Evolutionary conservation across 495 filamentous ascomycete species (phyloP), one percentile per base, ranked within the genome.

Genomic region (Aspergillus campestris): DNA sequence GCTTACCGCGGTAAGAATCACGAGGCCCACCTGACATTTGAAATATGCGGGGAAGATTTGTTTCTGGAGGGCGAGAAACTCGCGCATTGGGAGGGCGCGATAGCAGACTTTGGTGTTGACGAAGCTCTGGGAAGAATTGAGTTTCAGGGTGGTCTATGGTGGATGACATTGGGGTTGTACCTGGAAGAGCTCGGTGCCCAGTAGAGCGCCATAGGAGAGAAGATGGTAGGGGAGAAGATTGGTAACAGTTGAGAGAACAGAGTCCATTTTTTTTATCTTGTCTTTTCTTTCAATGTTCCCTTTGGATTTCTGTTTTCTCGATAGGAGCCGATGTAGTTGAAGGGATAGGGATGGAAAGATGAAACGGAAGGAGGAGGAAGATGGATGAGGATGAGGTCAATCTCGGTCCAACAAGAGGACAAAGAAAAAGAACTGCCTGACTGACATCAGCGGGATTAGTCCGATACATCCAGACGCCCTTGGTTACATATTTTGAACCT

Each of bases 21-120:
- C 50, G 9, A 80, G 53, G 0, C 65, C 34, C 9, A 69, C 49
- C 40, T 80, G 76, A 3, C 51, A 50, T 1, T 50, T 52, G 54
- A 80, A 80, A 52, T 80, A 79, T 30, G 72, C 48, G 0, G 75
- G 78, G 46, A 80, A 80, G 7, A 80, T 38, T 11, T 63, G 67
- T 44, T 74, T 76, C 38, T 78, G 72, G 1, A 80, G 58, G 0
- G 59, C 55, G 14, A 68, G 68, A 54, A 80, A 81, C 3, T 70
- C 60, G 2, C 66, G 61, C 38, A 63, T 59, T 0, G 78, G 72
- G 6, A 79, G 64, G 2, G 61, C 55, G 33, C 56, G 45, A 54
- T 59, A 75, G 52, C 60, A 67, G 8, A 80, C 48, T 37, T 77
- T 78, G 5, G 72, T 75, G 51, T 75, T 69, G 45, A 77, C 44